phyloP scores from a whole-genome alignment of 2,329 filamentous ascomycete genomes.

The Zopfia rhizophila region DNA sequence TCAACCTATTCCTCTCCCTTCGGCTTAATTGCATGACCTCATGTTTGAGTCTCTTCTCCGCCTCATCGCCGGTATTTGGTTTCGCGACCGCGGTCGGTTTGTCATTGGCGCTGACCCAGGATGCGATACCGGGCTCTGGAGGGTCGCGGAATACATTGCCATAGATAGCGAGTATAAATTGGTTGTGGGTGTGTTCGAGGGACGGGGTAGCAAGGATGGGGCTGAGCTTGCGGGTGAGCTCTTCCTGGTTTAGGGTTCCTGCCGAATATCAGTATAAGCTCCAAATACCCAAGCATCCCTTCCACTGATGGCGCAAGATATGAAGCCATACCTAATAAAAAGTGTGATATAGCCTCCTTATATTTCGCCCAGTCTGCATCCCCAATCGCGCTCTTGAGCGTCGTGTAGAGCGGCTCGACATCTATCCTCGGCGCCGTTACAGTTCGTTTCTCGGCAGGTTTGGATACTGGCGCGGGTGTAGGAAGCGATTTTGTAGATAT shows the following conservation, averaged over 20 bases:
- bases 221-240: conserved; percentile 66
- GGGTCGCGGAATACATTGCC: conserved; percentile 69
- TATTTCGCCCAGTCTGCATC: conserved; percentile 68
- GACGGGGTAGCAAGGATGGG: conserved; percentile 65
- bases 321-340: conserved; percentile 64
- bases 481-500: conserved; percentile 48
- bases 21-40: conserved; percentile 72
- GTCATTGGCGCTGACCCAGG: conserved; percentile 75
- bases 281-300: conserved; percentile 12
- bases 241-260: conserved; percentile 70
- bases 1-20: conserved; percentile 68
- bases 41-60: conserved; percentile 70
- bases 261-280: conserved; percentile 4
- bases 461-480: conserved; percentile 30
- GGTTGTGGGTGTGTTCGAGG: conserved; percentile 70
- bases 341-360: conserved; percentile 67
- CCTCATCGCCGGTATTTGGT: conserved; percentile 66
- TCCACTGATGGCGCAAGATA: neutral
- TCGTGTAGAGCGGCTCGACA: conserved; percentile 70
- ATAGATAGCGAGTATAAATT: conserved; percentile 67
- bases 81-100: conserved; percentile 80
- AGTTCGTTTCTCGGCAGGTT: conserved; percentile 62
- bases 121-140: conserved; percentile 70
- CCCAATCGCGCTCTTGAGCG: conserved; percentile 68
- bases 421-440: conserved; percentile 70